Evolutionary conservation across 192 early-diverging fungal species (phyloP), one percentile per base, ranked within the genome.

Genomic region (Coemansia javaensis): DNA sequence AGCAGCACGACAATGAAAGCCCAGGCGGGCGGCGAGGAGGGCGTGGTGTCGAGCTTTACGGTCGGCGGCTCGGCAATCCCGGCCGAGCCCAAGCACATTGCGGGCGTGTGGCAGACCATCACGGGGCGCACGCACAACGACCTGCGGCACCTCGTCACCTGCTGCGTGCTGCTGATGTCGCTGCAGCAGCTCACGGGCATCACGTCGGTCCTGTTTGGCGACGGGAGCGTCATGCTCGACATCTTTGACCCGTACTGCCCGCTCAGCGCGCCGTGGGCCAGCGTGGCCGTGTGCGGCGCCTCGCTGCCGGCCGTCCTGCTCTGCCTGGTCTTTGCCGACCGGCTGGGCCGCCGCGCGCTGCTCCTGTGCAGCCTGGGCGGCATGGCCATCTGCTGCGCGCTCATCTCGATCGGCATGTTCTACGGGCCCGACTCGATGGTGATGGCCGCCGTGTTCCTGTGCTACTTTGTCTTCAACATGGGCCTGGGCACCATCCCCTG

Each of bases 401-500:
- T 83, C 7, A 56, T 84, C 35, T 69, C 82, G 17, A 74, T 79
- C 18, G 86, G 83, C 14, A 37, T 77, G 22, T 69, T 79, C 44
- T 63, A 59, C 21, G 58, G 65, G 7, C 41, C 74, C n/a, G 60
- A 60, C 41, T 56, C 60, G 23, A 56, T 86, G 46, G 74, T 84
- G 14, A 70, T 82, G 37, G 73, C 75, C 0, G 56, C 68, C 0
- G 77, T 87, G 33, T 84, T 88, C 53, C 44, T 84, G 24, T 88
- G 82, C 70, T 85, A 81, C 35, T 81, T 80, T 41, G 53, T 66
- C 30, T 89, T 88, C 60, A 83, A 85, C 35, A 56, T 90, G 37
- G 89, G 88, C 23, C 40, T 87, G 7, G 88, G 86, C n/a, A 77
- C 81, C 2, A 85, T 90, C 35, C 85, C 91, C 7, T 91, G 88